These are phyloP conservation scores for Cryphonectria carpinicola DNA, from an alignment of 2,329 filamentous ascomycete genomes.

Conservation along the genomic window DNA sequence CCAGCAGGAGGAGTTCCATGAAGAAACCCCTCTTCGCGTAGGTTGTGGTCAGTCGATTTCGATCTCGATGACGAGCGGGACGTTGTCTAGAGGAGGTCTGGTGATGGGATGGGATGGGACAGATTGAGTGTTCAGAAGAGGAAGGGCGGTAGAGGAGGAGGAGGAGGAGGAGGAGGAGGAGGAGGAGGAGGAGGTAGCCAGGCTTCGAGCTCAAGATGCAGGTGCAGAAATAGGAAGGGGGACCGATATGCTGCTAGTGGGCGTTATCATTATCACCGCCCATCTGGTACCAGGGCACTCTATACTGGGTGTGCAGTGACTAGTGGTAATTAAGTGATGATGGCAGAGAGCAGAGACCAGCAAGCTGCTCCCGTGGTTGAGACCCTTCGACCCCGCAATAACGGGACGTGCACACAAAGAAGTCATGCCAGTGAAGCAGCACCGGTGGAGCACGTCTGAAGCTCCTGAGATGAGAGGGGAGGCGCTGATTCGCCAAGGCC, in stretches of 20 bases:
- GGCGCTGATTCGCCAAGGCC: background rate
- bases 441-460: background rate
- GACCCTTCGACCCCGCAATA: conserved; percentile 9
- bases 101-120: conserved; percentile 8
- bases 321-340: conserved; percentile 18
- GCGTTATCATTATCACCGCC: conserved; percentile 21
- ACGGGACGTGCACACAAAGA: conserved; percentile 7
- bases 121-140: conserved; percentile 15
- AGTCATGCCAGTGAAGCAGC: background rate
- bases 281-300: conserved; percentile 18
- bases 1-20: conserved; percentile 45
- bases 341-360: conserved; percentile 15
- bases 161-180: background rate
- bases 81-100: background rate
- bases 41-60: conserved; percentile 24
- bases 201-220: conserved; percentile 20
- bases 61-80: conserved; percentile 7
- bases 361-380: background rate
- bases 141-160: background rate
- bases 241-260: conserved; percentile 17
- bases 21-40: conserved; percentile 36
- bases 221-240: conserved; percentile 14
- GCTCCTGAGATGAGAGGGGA: background rate
- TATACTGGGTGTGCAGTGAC: background rate
- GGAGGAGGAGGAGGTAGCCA: background rate